These are phyloP conservation scores for Pichia kluyveri DNA, from an alignment of 805 yeast species.

Conservation along the genomic window DNA sequence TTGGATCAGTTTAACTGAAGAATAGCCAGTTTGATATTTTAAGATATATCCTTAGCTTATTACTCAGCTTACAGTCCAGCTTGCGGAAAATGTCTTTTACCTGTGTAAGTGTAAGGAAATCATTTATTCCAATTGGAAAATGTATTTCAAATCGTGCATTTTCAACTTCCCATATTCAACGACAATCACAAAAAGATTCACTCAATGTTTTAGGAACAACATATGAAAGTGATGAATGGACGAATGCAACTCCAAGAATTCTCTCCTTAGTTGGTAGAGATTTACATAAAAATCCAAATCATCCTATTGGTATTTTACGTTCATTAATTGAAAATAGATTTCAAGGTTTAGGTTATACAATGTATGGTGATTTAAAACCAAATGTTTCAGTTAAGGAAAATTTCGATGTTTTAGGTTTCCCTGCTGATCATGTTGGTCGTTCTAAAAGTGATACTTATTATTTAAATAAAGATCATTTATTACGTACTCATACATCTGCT, in stretches of 20 bases:
- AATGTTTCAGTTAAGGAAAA: slow-evolving; percentile 76
- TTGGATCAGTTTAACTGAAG: no score
- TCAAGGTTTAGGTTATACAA: slow-evolving; percentile 58
- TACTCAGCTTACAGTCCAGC: no score
- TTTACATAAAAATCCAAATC: slow-evolving; percentile 63
- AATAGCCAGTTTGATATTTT: no score
- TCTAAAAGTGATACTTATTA: slow-evolving; percentile 90
- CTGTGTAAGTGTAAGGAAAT: no score
- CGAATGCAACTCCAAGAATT: slow-evolving; percentile 77
- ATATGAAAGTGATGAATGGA: slow-evolving; percentile 64
- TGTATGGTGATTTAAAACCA: slow-evolving; percentile 74
- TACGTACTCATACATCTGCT: slow-evolving; percentile 95
- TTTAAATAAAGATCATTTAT: slow-evolving; percentile 57
- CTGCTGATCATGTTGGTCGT: slow-evolving; percentile 88
- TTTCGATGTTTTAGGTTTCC: slow-evolving; percentile 88
- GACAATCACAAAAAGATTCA: slow-evolving; percentile 1
- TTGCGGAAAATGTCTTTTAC: no score
- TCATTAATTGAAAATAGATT: slow-evolving; percentile 64
- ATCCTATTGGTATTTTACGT: slow-evolving; percentile 85
- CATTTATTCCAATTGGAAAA: background rate
- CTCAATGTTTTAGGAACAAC: slow-evolving; percentile 37
- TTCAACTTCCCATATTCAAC: background rate
- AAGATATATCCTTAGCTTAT: no score
- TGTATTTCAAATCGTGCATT: background rate
- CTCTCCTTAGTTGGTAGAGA: slow-evolving; percentile 59